Evolutionary conservation across 352 stramenopile genomes (phyloP), one percentile per base, ranked within the genome.

Genomic region (Halophytophthora polymorphica): DNA sequence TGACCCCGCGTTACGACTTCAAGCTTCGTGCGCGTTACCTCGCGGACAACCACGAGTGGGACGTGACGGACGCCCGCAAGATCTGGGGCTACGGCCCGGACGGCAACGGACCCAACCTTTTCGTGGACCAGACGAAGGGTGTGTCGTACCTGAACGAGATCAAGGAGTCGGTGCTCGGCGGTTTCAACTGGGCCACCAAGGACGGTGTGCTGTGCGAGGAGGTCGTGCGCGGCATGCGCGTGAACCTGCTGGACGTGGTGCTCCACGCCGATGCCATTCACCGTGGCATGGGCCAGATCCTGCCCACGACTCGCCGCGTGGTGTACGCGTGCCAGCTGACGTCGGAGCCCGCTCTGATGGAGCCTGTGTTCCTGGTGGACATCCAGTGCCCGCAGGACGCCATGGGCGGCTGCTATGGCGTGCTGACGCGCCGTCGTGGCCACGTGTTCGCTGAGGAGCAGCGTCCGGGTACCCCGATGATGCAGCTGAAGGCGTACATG

Each of bases 61-160:
- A 98, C 69, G 96, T 99, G 47, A 96, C 91, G 31, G 96, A 99
- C 60, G 95, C 96, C 43, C 92, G 97, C 86, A 99, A 99, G 88
- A 99, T 99, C 65, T 99, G 97, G 97, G 96, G 95, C 41, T 99
- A 99, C 71, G 97, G 96, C 72, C 97, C 97, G 45, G 97, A 99
- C 62, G 96, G 95, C 69, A 99, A 90, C 61, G 97, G 97, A 61
- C 90, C 96, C 57, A 99, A 99, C 82, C 50, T 99, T 49, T 97
- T 99, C 56, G 88, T 99, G 37, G 97, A 99, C 69, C 90, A 90
- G 65, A 99, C 97, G 56, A 99, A 99, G 89, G 97, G 96, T 97
- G 96, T 99, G 43, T 98, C 98, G 83, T 99, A 99, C 90, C 71
- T 99, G 56, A 83, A 96, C 54, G 97, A 99, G 79, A 99, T 99